Base-by-base conservation (phyloP, 495 filamentous ascomycete genomes). In the Penicilliopsis zonata region DNA sequence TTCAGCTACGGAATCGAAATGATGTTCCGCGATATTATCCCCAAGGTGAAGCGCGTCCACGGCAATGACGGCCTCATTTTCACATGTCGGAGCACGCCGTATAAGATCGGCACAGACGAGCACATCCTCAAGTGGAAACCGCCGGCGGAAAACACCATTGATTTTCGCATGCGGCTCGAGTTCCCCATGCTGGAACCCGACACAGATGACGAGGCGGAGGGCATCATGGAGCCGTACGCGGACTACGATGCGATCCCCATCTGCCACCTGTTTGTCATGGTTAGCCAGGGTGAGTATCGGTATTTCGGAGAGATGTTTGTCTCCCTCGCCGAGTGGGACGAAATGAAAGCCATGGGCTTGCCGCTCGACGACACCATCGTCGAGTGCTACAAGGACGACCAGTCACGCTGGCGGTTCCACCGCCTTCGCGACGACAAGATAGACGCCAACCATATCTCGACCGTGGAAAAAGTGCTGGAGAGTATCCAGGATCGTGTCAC, bases 101-200 rank as follows among this genome's bases (percentile, higher is more conserved):
- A 98, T 62, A 73, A 75, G 41, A 79, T 78, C 34, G 90, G 90
- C 41, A 96, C 90, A 5, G 90, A 98, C 52, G 70, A 72, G 24
- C 78, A 88, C 46, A 95, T 94, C 40, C 65, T 98, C 14, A 98
- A 98, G 57, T 98, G 90, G 90, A 98, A 98, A 50, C 83, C 87
- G 1, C 79, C 79, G 3, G 57, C 78, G 16, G 90, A 98, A 45
- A 98, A 98, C 55, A 86, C 84, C 1, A 70, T 98, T 37, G 90
- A 98, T 50, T 95, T 95, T 52, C 69, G 78, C 27, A 68, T 94
- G 45, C 63, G 65, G 20, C 68, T 98, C 15, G 65, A 73, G 23
- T 96, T 93, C 47, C 84, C 82, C 0, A 33, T 65, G 0, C 59
- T 82, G 21, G 71, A 85, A 32, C 80, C 83, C 14, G 76, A 80